Base-by-base conservation (phyloP, 768 basidiomycete species). In the Nevesoporus exiguus region DNA sequence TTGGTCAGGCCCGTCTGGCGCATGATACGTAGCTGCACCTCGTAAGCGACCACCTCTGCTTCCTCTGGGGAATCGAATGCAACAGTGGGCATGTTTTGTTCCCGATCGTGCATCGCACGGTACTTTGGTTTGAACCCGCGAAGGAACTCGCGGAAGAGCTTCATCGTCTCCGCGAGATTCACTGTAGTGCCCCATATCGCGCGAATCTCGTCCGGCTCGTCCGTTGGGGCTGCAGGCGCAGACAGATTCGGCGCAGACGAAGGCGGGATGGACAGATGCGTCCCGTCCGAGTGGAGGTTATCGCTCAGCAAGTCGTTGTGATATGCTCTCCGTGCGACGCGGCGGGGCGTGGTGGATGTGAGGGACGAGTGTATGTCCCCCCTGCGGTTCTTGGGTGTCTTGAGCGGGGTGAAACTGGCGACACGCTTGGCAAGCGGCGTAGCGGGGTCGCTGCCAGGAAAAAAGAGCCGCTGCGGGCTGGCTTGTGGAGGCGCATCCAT, bases 141-240 rank as follows among this genome's bases (percentile, higher is more conserved):
- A 52, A 99, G 73, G 70, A 98, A 98, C 34, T 89, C 85, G 48
- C 85, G 82, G 75, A 98, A 98, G 19, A 87, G 72, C 63, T 85
- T 87, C 90, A 98, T 97, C 13, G 90, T 88, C 68, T 96, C 90
- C 3, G 84, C 80, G 25, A 99, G 79, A 60, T 91, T 90, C 63
- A 99, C 94, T 2, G 92, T 95, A 0, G 97, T 99, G 29, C 97
- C 97, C 96, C 97, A 99, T 56, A 99, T 92, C 22, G 93, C 93
- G 51, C 90, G 81, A 47, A 93, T 88, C 60, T 90, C 90, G 52
- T 90, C 90, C 0, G 86, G 87, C 51, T 87, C 86, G 56, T 87
- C 89, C 13, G 81, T 82, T 14, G 81, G 82, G 1, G 69, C 77
- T 27, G 75, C 79, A 15, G 80, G 83, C 7, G 78, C 88, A 49